phyloP scores from a whole-genome alignment of 176 grass and related monocot genomes.

The Eragrostis curvula region DNA sequence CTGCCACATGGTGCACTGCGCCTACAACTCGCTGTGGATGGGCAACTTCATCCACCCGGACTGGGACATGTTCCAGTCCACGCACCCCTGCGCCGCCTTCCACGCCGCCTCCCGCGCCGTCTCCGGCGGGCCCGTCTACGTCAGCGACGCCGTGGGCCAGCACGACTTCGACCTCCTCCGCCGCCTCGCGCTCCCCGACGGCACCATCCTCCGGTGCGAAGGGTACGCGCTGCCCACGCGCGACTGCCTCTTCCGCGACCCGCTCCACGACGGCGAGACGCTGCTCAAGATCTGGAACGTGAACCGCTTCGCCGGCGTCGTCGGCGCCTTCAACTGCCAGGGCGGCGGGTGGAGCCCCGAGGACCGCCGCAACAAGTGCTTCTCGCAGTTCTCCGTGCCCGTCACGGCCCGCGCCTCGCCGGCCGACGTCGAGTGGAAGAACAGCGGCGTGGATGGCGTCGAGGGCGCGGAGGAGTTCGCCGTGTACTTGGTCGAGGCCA shows the following conservation, averaged over 20 bases:
- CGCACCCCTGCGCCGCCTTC: slow-evolving; percentile 83
- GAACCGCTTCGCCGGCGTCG: slow-evolving; percentile 68
- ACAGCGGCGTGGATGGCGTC: slow-evolving; percentile 35
- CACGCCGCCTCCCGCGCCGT: slow-evolving; percentile 95
- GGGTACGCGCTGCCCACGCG: slow-evolving; percentile 76
- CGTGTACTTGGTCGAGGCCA: slow-evolving; percentile 53
- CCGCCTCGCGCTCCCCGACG: slow-evolving; percentile 67
- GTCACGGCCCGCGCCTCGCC: slow-evolving; percentile 52
- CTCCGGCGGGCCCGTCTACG: slow-evolving; percentile 87
- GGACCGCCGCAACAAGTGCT: slow-evolving; percentile 70
- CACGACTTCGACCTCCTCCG: slow-evolving; percentile 84
- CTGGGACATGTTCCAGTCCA: slow-evolving; percentile 99
- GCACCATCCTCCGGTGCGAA: slow-evolving; percentile 76
- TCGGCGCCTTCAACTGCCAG: slow-evolving; percentile 94
- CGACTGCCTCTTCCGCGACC: slow-evolving; percentile 77
- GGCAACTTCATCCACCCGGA: slow-evolving; percentile 94
- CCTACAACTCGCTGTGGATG: slow-evolving; percentile 99
- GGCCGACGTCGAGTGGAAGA: slow-evolving; percentile 81
- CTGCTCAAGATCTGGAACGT: slow-evolving; percentile 98
- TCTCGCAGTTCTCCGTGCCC: slow-evolving; percentile 54
- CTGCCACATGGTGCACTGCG: slow-evolving; percentile 99
- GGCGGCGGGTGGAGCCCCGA: slow-evolving; percentile 91
- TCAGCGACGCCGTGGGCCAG: slow-evolving; percentile 77
- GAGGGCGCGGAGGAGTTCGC: slow-evolving; percentile 57
- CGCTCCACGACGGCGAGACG: slow-evolving; percentile 72